Conservation (phyloP, 352 stramenopile genomes). For the Saprolegnia parasitica region DNA sequence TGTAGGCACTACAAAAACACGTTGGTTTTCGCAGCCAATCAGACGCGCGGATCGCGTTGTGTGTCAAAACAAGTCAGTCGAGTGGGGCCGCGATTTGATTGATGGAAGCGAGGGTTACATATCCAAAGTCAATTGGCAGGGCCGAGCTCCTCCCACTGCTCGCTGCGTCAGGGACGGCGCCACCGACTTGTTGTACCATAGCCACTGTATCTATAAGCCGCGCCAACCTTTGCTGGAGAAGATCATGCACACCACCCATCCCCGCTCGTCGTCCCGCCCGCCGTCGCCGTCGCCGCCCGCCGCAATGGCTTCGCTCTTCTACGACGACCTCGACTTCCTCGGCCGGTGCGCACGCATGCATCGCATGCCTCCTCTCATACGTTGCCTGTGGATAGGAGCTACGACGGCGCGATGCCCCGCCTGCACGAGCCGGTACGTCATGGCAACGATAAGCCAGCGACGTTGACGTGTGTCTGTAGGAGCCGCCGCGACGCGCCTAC, state of each 20-base stretch:
- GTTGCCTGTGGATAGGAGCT: background rate
- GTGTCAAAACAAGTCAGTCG: constrained; percentile 23
- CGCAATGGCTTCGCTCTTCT: constrained; percentile 22
- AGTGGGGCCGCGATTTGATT: constrained; percentile 14
- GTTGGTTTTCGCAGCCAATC: background rate
- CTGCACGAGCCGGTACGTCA: constrained; percentile 3
- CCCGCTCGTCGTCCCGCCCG: too few species aligned
- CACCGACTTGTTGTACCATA: constrained; percentile 4
- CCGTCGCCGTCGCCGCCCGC: background rate
- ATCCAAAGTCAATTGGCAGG: constrained; percentile 15
- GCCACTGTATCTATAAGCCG: constrained; percentile 11
- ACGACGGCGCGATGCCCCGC: background rate
- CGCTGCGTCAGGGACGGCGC: background rate
- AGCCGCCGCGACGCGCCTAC: background rate
- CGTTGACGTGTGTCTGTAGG: constrained; percentile 3
- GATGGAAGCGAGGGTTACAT: constrained; percentile 21
- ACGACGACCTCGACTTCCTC: constrained; percentile 25
- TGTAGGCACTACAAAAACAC: background rate
- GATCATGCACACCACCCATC: too few species aligned
- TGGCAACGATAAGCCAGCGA: background rate
- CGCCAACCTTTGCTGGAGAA: background rate
- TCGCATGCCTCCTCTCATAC: background rate
- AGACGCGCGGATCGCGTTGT: background rate
- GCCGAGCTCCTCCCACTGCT: too few species aligned
- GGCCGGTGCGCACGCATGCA: constrained; percentile 7